Conservation (phyloP, 306 rosid species). For the peach (Prunus persica) region DNA sequence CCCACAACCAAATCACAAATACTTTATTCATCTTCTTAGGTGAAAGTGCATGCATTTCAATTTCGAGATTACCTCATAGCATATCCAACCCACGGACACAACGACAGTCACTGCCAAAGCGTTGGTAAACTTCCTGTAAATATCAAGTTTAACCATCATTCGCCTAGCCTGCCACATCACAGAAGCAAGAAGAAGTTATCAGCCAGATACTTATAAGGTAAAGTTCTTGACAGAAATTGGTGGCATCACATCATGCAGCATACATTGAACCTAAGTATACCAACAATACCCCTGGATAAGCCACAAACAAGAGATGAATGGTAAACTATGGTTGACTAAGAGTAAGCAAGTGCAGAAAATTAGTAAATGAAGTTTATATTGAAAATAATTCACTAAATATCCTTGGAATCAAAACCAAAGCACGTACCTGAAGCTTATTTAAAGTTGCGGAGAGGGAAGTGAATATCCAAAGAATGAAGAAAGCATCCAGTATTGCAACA, state of each 20-base stretch:
- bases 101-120: constrained; percentile 88
- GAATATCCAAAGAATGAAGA: constrained; percentile 97
- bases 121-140: constrained; percentile 89
- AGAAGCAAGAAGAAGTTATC: constrained; percentile 23
- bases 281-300: background rate
- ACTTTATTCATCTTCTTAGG: background rate
- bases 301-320: background rate
- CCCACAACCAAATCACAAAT: background rate
- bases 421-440: constrained; percentile 91
- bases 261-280: background rate
- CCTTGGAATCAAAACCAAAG: constrained; percentile 15
- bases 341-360: background rate
- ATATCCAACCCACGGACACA: constrained; percentile 93
- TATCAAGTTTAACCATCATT: constrained; percentile 85
- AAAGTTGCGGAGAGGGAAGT: constrained; percentile 91
- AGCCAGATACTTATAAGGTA: constrained; percentile 9
- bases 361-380: background rate
- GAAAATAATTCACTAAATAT: constrained; percentile 15
- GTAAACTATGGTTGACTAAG: background rate
- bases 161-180: constrained; percentile 69
- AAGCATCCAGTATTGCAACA: constrained; percentile 85
- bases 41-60: background rate
- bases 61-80: constrained; percentile 77
- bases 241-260: background rate
- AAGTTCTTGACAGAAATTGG: background rate